These are phyloP conservation scores for Amesomyces nigricolor DNA, from an alignment of 2,329 filamentous ascomycete genomes.

Conservation along the genomic window DNA sequence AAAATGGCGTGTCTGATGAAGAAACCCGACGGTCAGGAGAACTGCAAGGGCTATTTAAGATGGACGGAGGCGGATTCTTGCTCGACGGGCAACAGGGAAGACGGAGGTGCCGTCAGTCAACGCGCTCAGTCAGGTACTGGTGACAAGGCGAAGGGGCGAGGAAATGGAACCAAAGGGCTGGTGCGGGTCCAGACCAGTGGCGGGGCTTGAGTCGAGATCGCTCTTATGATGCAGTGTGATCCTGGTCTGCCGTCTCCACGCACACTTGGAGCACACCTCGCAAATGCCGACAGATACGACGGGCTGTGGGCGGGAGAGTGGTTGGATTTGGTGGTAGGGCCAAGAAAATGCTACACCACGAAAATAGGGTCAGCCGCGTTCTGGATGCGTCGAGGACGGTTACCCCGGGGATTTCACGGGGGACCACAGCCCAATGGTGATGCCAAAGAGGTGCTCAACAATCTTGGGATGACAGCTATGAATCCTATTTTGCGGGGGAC, in stretches of 20 bases:
- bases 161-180: not conserved
- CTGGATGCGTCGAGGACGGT: slow-evolving; percentile 2
- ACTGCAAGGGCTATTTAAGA: slow-evolving; percentile 24
- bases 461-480: not conserved
- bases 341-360: slow-evolving; percentile 2
- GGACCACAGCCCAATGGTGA: no score
- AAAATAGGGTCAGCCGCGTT: slow-evolving; percentile 6
- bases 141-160: slow-evolving; percentile 10
- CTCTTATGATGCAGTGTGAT: slow-evolving; percentile 20
- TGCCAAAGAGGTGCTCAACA: not conserved
- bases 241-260: slow-evolving; percentile 16
- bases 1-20: slow-evolving; percentile 27
- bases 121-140: not conserved
- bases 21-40: slow-evolving; percentile 17
- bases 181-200: slow-evolving; percentile 20
- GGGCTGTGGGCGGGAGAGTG: not conserved
- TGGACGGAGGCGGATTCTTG: slow-evolving; percentile 9
- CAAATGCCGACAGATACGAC: slow-evolving; percentile 12
- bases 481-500: slow-evolving; percentile 3
- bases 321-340: not conserved
- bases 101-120: not conserved
- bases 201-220: slow-evolving; percentile 26
- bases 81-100: slow-evolving; percentile 5
- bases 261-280: slow-evolving; percentile 5
- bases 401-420: not conserved